Conservation (phyloP, 2,329 filamentous ascomycete species). For the Phialemoniopsis sp. region DNA sequence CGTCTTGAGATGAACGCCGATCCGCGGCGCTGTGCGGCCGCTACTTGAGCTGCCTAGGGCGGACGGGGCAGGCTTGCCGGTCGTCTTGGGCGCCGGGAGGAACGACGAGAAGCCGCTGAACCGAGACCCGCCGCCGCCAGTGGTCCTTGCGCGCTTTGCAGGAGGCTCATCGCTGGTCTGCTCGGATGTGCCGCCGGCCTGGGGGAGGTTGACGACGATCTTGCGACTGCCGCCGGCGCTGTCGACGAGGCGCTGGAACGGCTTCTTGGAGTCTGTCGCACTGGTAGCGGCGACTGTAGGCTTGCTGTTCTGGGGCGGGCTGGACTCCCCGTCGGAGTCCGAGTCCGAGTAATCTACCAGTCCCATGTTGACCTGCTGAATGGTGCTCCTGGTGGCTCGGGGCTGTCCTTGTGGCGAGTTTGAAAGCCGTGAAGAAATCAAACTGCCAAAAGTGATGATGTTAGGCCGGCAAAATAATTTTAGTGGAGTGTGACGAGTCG, state of each 20-base stretch:
- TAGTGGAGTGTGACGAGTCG: no score
- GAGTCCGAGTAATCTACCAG: constrained; percentile 84
- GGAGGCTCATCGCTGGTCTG: constrained; percentile 50
- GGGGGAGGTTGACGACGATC: constrained; percentile 75
- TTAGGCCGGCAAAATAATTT: no score
- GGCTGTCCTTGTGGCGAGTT: no score
- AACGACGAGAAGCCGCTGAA: constrained; percentile 85
- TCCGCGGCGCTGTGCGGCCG: constrained; percentile 34
- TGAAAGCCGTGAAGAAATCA: no score
- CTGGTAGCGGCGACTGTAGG: constrained; percentile 12
- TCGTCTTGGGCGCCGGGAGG: constrained; percentile 76
- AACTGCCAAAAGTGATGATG: no score
- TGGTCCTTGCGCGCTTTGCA: constrained; percentile 64
- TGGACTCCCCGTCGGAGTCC: constrained; percentile 56
- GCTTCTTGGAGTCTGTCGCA: constrained; percentile 45
- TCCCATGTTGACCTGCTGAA: constrained; percentile 64
- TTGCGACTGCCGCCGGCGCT: constrained; percentile 76
- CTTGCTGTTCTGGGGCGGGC: constrained; percentile 3
- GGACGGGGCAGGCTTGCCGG: constrained; percentile 28
- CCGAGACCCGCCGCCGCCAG: constrained; percentile 43
- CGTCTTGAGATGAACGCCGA: constrained; percentile 73
- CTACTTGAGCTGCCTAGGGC: constrained; percentile 17
- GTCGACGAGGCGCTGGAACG: constrained; percentile 78
- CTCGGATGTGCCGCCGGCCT: constrained; percentile 25
- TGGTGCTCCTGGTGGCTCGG: no score